These are phyloP conservation scores for Tillandsia fasciculata DNA, from an alignment of 176 grass and related monocot species.

Conservation along the genomic window DNA sequence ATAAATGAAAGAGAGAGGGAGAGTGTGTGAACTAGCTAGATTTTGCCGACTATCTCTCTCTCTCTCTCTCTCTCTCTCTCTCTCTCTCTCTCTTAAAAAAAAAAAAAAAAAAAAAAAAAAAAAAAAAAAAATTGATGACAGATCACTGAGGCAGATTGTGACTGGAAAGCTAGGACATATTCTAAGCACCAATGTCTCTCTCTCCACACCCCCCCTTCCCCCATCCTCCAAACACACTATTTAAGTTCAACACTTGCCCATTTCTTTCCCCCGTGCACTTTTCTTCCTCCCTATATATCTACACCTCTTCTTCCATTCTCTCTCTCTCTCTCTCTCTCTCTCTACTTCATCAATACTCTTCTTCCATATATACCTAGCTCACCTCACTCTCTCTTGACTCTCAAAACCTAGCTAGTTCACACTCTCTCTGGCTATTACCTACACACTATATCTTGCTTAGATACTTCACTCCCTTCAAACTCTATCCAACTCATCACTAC, in stretches of 20 bases:
- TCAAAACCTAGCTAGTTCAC: background rate
- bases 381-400: background rate
- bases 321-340: background rate
- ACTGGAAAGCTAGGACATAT: too few relatives aligned
- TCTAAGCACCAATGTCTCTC: background rate
- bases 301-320: background rate
- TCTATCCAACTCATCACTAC: background rate
- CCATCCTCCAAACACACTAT: slow-evolving; percentile 3
- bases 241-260: slow-evolving; percentile 13
- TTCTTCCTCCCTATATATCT: background rate
- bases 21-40: too few relatives aligned
- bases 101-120: too few relatives aligned
- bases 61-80: too few relatives aligned
- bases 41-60: too few relatives aligned
- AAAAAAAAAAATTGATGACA: background rate
- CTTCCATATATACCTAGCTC: background rate
- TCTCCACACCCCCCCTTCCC: background rate
- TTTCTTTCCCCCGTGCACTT: slow-evolving; percentile 10
- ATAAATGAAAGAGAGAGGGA: too few relatives aligned
- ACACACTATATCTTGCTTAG: background rate
- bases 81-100: too few relatives aligned
- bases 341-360: background rate
- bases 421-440: background rate
- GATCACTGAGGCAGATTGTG: background rate
- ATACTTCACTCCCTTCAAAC: background rate